Conservation (phyloP, 164 flowering plant genomes). For the Amborella trichopoda region DNA sequence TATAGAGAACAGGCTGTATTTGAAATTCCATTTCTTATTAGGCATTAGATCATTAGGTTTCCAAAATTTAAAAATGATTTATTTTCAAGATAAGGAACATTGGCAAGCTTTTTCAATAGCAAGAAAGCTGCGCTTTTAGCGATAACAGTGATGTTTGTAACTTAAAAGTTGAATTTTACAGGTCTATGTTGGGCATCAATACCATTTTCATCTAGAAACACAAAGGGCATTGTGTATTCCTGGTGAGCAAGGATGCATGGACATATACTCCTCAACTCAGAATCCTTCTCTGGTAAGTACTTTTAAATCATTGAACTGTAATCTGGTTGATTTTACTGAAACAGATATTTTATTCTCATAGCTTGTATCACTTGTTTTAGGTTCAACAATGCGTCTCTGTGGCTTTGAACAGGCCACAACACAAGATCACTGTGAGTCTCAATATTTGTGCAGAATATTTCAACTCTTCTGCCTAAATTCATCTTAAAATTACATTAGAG, state of each 20-base stretch:
- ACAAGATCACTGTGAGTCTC: slow-evolving; percentile 5
- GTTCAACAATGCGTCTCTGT: slow-evolving; percentile 6
- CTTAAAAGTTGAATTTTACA: no score
- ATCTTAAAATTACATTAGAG: not conserved
- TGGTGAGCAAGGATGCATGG: slow-evolving; percentile 7
- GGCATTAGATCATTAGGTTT: no score
- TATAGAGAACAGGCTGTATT: slow-evolving; percentile 2
- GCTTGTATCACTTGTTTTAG: no score
- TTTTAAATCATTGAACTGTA: no score
- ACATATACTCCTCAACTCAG: slow-evolving; percentile 3
- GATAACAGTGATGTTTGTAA: no score
- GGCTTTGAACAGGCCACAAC: slow-evolving; percentile 5
- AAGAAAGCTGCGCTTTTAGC: no score
- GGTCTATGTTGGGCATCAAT: slow-evolving; percentile 6
- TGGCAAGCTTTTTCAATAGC: no score
- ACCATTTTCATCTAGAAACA: slow-evolving; percentile 6
- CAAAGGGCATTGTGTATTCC: slow-evolving; percentile 8
- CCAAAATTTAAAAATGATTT: no score
- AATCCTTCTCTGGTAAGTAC: slow-evolving; percentile 6
- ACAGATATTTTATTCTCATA: no score
- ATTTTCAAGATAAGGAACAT: no score
- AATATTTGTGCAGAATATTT: not conserved
- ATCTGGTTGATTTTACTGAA: no score
- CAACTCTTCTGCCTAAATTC: not conserved
- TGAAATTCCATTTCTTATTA: no score